Evolutionary conservation across 495 filamentous ascomycete species (phyloP), one percentile per base, ranked within the genome.

Genomic region (Trichoderma reesei): DNA sequence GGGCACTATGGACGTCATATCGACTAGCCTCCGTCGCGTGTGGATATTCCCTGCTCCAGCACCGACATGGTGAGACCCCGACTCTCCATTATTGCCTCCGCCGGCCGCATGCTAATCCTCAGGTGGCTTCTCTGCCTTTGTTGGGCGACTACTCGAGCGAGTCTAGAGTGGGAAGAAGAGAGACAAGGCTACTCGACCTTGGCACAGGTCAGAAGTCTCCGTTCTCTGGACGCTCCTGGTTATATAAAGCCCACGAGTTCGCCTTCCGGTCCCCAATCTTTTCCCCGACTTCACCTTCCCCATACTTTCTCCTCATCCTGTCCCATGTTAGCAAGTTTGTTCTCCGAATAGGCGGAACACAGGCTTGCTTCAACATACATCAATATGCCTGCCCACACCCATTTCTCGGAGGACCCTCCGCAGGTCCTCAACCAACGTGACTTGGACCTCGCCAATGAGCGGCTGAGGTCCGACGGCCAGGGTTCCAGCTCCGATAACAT

Each of bases 371-470:
- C 26, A 26, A 26, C 8, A 33, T 33, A 56, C 11, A 34, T 56
- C 51, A 56, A 56, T 1, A 56, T 56, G 51, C 2, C 51, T 5
- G 51, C 20, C 9, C 51, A 56, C 51, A 56, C 51, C 33, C 51
- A 56, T 34, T 56, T 56, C 51, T 56, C 59, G 26, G 59, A 61
- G 36, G 59, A 61, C 3, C 59, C 59, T 31, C 59, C 59, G 39
- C 59, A 61, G 59, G 16, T 61, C 36, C 36, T 61, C 11, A 41
- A 41, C 18, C 59, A 61, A 41, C 14, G n/a, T 11, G 59, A 61
- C 20, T 13, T 61, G 34, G 36, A 61, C 36, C 59, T 61, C n/a
- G 59, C 59, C 59, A 61, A 61, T 31, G 36, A 38, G 36, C 39
- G 33, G 59, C 59, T 61, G 10, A 38, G 36, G 8, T 10, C 36